These are phyloP conservation scores for Nakataea oryzae DNA, from an alignment of 2,329 filamentous ascomycete genomes.

Conservation along the genomic window DNA sequence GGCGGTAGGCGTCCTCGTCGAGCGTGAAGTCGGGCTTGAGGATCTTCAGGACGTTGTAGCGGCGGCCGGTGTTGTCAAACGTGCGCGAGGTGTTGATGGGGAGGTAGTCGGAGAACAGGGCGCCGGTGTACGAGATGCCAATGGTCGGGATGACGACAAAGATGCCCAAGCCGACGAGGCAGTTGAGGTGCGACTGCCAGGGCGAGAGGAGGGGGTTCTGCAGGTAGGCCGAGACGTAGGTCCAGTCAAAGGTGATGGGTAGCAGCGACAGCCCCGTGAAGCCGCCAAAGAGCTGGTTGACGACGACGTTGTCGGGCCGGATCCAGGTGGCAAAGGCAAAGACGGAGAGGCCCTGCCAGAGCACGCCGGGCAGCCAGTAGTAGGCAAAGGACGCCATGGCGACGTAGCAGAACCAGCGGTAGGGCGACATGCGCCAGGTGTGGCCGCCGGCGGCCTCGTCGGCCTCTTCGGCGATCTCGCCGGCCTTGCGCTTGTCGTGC, in stretches of 20 bases:
- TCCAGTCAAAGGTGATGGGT: constrained; percentile 38
- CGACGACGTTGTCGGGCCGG: constrained; percentile 30
- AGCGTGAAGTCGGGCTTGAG: constrained; percentile 52
- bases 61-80: constrained; percentile 58
- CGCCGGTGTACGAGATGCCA: constrained; percentile 52
- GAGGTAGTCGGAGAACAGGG: constrained; percentile 54
- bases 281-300: constrained; percentile 40
- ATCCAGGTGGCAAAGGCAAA: constrained; percentile 38
- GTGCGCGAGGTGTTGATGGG: constrained; percentile 61
- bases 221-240: constrained; percentile 57
- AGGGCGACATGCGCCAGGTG: constrained; percentile 55
- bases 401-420: constrained; percentile 33
- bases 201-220: constrained; percentile 60
- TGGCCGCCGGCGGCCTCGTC: constrained; percentile 37
- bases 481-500: constrained; percentile 46
- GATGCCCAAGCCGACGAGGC: constrained; percentile 52
- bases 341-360: constrained; percentile 36
- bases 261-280: constrained; percentile 27
- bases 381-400: constrained; percentile 31
- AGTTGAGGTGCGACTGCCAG: constrained; percentile 66
- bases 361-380: constrained; percentile 42
- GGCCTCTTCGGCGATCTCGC: constrained; percentile 13
- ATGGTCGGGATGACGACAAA: constrained; percentile 54
- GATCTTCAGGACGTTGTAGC: constrained; percentile 55
- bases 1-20: constrained; percentile 51